Conservation (phyloP, 257 asterid genomes). For the Osmanthus fragrans region DNA sequence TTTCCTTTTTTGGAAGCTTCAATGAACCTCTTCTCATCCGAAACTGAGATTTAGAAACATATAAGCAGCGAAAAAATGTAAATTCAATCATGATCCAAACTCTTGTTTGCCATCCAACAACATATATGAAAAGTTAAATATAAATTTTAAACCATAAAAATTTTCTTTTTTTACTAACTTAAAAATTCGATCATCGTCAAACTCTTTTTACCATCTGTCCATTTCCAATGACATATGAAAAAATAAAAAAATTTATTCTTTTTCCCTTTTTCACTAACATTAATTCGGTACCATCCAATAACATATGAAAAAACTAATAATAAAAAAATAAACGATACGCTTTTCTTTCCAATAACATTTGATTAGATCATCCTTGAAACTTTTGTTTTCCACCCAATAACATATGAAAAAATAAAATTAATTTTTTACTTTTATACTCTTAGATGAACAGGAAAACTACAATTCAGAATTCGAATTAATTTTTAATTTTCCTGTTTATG, state of each 20-base stretch:
- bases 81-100: slow-evolving; percentile 1
- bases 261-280: too few species aligned
- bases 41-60: slow-evolving; percentile 34
- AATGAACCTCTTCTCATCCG: slow-evolving; percentile 55
- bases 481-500: not conserved
- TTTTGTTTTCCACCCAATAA: slow-evolving; percentile 10
- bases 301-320: too few species aligned
- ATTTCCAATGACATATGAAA: not conserved
- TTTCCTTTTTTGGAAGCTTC: slow-evolving; percentile 70
- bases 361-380: slow-evolving; percentile 8
- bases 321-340: too few species aligned
- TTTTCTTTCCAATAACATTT: too few species aligned
- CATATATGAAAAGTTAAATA: not conserved
- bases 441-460: not conserved
- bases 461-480: slow-evolving; percentile 6
- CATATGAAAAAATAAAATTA: not conserved
- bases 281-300: too few species aligned
- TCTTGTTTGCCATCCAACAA: not conserved
- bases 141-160: not conserved
- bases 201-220: not conserved
- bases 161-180: not conserved
- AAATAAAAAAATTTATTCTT: too few species aligned
- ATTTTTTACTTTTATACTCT: not conserved
- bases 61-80: not conserved
- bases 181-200: slow-evolving; percentile 9